Evolutionary conservation across 306 rosid genomes (phyloP), one percentile per base, ranked within the genome.

Genomic region (Fagus sylvatica): DNA sequence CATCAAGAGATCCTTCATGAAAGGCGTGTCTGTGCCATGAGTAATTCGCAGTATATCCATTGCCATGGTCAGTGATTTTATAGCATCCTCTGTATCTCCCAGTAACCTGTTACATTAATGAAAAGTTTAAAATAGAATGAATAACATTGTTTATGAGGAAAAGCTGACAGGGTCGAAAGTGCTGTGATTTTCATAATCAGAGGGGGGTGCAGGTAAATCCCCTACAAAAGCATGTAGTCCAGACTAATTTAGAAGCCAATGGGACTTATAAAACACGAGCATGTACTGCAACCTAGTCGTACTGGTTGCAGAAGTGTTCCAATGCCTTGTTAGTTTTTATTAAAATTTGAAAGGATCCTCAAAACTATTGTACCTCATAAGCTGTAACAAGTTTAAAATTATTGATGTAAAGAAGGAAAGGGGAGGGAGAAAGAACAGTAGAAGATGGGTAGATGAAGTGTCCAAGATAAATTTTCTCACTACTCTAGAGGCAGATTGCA

Each of bases 1-100:
- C 87, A 78, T 34, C 69, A 83, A 76, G 17, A 94, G 92, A 7
- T 89, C 95, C 86, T 89, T 89, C 91, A 90, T 80, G 78, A 94
- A 94, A 71, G 88, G 81, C 4, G 92, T 84, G 37, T 71, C 79
- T 40, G 92, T 94, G 62, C 98, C 98, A 78, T 94, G 98, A 41
- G 97, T 92, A 57, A 94, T 77, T 79, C 88, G 78, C 71, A 94
- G 88, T 66, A 89, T 81, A 88, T 90, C 92, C 69, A 79, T 84
- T 0, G 97, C 97, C 84, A 82, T 88, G 54, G 89, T 84, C 76
- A 92, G 79, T 43, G 91, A 89, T 79, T 83, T 82, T 37, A 93
- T 83, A 71, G 90, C 96, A 81, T 83, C 86, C 64, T 85, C 83
- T 0, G 98, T 84, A 28, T 91, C 87, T 55, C 93, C 90, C 32